Conservation (phyloP, 176 grass and related monocot genomes). For the Alopecurus myosuroides region DNA sequence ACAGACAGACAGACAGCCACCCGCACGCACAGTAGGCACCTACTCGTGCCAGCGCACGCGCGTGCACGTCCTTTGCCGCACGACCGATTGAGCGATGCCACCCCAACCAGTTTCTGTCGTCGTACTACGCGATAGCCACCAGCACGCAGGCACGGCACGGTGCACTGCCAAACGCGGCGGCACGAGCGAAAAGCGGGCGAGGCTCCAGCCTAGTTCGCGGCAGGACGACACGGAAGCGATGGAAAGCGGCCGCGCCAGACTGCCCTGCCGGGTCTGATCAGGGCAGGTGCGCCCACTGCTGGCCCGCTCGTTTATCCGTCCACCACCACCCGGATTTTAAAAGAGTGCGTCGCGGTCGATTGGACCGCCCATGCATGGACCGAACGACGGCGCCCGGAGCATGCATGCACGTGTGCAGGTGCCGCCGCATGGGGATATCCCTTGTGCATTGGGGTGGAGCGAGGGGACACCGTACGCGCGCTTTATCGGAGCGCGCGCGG, state of each 20-base stretch:
- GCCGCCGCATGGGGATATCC: not conserved
- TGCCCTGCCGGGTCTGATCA: slow-evolving; percentile 9
- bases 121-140: too few relatives aligned
- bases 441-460: not conserved
- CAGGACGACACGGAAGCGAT: slow-evolving; percentile 23
- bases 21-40: not conserved
- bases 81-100: not conserved
- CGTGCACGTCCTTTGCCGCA: slow-evolving; percentile 3
- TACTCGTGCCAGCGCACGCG: slow-evolving; percentile 2
- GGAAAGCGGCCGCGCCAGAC: slow-evolving; percentile 17
- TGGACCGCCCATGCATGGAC: not conserved
- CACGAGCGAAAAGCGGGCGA: not conserved
- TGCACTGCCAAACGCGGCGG: not conserved
- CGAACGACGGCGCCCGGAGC: not conserved
- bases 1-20: not conserved
- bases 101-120: not conserved
- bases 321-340: not conserved
- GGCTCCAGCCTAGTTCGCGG: not conserved
- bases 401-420: not conserved
- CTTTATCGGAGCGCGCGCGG: not conserved
- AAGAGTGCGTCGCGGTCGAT: not conserved
- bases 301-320: not conserved
- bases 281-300: not conserved
- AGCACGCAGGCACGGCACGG: too few relatives aligned
- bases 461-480: slow-evolving; percentile 42